These are phyloP conservation scores for Coniochaeta ligniaria DNA, from an alignment of 2,329 filamentous ascomycete genomes.

Conservation along the genomic window DNA sequence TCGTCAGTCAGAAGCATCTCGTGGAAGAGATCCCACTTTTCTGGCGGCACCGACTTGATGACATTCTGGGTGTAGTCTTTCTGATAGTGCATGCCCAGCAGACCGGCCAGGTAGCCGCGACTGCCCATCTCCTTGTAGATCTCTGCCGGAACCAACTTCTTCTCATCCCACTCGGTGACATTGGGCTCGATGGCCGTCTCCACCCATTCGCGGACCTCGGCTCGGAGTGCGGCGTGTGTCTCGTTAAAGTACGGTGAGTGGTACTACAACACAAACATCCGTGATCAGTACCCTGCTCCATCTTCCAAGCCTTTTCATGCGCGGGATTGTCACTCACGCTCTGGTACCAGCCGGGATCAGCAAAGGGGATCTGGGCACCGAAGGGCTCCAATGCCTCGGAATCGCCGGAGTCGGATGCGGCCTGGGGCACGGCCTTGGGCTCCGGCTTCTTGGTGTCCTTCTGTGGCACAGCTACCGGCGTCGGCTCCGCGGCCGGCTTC, in stretches of 20 bases:
- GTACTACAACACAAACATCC: constrained; percentile 50
- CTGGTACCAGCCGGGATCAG: constrained; percentile 92
- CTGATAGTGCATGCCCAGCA: constrained; percentile 80
- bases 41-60: constrained; percentile 70
- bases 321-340: constrained; percentile 51
- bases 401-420: constrained; percentile 36
- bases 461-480: constrained; percentile 38
- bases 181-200: constrained; percentile 83
- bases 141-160: constrained; percentile 75
- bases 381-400: constrained; percentile 74
- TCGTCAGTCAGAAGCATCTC: constrained; percentile 95
- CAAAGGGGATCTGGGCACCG: constrained; percentile 83
- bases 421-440: constrained; percentile 26
- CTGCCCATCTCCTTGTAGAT: constrained; percentile 97
- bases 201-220: constrained; percentile 88
- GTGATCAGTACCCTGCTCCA: background rate
- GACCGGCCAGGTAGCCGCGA: constrained; percentile 85
- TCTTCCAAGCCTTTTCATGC: background rate
- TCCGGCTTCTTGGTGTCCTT: constrained; percentile 10
- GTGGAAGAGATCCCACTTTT: constrained; percentile 98
- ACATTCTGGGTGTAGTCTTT: constrained; percentile 63
- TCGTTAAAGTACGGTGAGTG: constrained; percentile 97
- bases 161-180: constrained; percentile 95
- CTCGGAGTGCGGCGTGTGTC: constrained; percentile 82
- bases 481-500: constrained; percentile 51